Base-by-base conservation (phyloP, 2,329 filamentous ascomycete species). In the Verruconis gallopava region DNA sequence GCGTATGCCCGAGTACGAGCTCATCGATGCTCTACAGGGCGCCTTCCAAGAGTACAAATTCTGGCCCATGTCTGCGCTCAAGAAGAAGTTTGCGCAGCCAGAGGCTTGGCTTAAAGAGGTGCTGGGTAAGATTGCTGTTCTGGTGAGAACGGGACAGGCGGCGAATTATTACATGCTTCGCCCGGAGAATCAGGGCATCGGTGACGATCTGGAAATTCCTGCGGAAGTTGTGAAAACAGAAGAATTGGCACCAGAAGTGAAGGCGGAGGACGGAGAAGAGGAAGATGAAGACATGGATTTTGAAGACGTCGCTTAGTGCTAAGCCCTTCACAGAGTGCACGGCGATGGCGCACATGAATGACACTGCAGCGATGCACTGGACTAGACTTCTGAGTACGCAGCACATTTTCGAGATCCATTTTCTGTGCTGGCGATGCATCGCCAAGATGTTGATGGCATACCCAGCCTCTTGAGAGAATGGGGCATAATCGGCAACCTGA, bases 11-110 rank as follows among this genome's bases (percentile, higher is more conserved):
- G 79, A 88, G 60, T 81, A 85, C 68, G 81, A 91, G 54, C 77
- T 98, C 48, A 66, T 93, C 63, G 88, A 95, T 63, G 73, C 76
- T 49, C 78, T 98, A 47, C 86, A 89, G 67, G 66, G 73, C 38
- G 81, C 79, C 56, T 98, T 95, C 75, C 75, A 79, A 44, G 69
- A 81, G 53, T 93, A 82, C 69, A 78, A 80, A 52, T 96, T 91
- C 62, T 98, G 89, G 88, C 79, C 82, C n/a, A 83, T 96, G 70
- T 88, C 85, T 55, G 76, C 81, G 4, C 73, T 98, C 51, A 85
- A 85, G 48, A 71, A 77, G 39, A 68, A 73, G 46, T 74, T 93
- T 30, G 75, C 79, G 46, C 91, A 98, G 63, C 91, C 91, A 1
- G 91, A 96, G 58, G 79, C 81, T n/a, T 96, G 88, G 59, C 74